Base-by-base conservation (phyloP, 192 early-diverging fungal species). In the Chytriomyces hyalinus region DNA sequence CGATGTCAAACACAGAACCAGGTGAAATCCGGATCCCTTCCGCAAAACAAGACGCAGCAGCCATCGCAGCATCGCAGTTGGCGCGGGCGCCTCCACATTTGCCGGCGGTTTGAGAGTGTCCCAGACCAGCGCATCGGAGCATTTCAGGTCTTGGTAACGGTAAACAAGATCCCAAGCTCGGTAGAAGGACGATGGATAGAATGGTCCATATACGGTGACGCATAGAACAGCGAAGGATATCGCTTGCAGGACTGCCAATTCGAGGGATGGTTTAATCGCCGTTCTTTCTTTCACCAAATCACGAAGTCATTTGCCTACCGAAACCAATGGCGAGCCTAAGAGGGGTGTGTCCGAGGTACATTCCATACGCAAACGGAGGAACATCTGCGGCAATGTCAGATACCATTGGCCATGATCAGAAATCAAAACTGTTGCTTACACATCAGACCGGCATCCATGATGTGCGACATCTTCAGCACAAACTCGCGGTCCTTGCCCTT, bases 151-250 rank as follows among this genome's bases (percentile, higher is more conserved):
- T 26, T 71, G 69, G 50, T 24, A 71, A 20, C 69, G 69, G 57
- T 50, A 71, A n/a, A 71, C 69, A 5, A 71, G 49, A 59, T 71
- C 69, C 51, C 69, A 71, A 2, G 69, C 69, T 7, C 69, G 69
- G 48, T 59, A 49, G 57, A 59, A 71, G 49, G 10, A 28, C 2
- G 26, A 36, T 36, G 49, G 67, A 49, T 68, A 68, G 43, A 68
- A 59, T 44, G 69, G 48, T 57, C 51, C 49, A 17, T 59, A 71
- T n/a, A 59, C 69, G 20, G 69, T 71, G 4, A 50, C 24, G 8
- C 22, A 13, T 7, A 71, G 50, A 22, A 45, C 69, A 26, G 57
- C 20, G 36, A 71, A 71, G 7, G 26, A 24, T 3, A 71, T 11
- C 13, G 51, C 24, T 26, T 71, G 69, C 8, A 71, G 15, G n/a